phyloP scores from a whole-genome alignment of 129 eudicot genomes.

The Centrapalus pauciflorus region DNA sequence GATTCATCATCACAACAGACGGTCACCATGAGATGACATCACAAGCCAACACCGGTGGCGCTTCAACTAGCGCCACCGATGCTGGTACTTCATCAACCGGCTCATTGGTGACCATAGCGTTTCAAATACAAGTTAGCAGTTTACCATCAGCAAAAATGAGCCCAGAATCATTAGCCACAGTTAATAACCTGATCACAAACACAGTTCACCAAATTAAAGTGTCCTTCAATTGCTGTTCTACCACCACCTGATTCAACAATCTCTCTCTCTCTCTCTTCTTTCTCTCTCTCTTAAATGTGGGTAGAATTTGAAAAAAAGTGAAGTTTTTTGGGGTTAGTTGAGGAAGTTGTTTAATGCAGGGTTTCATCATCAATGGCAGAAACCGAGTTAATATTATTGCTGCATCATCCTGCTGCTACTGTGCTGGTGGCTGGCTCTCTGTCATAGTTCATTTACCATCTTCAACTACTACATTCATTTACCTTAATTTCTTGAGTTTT shows the following conservation, averaged over 20 bases:
- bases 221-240: conserved; percentile 55
- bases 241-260: conserved; percentile 9
- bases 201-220: conserved; percentile 68
- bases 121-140: conserved; percentile 66
- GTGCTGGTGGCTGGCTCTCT: conserved; percentile 28
- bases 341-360: conserved; percentile 31
- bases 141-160: conserved; percentile 53
- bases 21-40: conserved; percentile 31
- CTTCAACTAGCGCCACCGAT: conserved; percentile 42
- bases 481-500: conserved; percentile 21
- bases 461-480: conserved; percentile 48
- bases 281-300: conserved; percentile 18
- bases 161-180: conserved; percentile 62
- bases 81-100: conserved; percentile 23
- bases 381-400: conserved; percentile 44
- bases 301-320: conserved; percentile 18
- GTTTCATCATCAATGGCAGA: conserved; percentile 50
- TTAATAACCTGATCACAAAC: conserved; percentile 58
- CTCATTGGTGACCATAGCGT: conserved; percentile 57
- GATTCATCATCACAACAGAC: conserved; percentile 61
- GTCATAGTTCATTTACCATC: conserved; percentile 47
- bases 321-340: conserved; percentile 42
- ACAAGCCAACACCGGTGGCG: conserved; percentile 9
- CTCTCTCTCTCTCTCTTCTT: not conserved
- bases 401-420: conserved; percentile 48